Conservation (phyloP, 2,329 filamentous ascomycete species). For the Monilinia vaccinii-corymbosi region DNA sequence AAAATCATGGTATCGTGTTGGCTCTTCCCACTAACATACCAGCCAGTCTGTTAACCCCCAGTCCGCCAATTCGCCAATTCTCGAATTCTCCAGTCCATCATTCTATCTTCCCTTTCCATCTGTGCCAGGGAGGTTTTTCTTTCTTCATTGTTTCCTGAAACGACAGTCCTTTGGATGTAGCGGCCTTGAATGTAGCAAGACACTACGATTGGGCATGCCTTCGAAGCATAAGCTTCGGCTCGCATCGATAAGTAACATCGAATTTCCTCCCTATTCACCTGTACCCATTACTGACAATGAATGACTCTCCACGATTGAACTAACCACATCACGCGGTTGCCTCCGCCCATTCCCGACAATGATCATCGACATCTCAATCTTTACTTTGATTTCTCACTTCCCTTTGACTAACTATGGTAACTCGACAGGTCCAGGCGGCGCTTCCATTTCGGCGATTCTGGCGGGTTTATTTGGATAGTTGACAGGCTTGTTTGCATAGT, state of each 20-base stretch:
- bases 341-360: not conserved
- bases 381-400: no score
- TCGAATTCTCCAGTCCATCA: not conserved
- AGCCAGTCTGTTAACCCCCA: not conserved
- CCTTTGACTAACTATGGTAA: not conserved
- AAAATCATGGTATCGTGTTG: not conserved
- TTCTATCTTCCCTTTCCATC: not conserved
- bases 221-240: not conserved
- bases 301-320: not conserved
- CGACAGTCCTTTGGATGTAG: not conserved
- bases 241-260: not conserved
- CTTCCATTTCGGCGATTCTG: conserved; percentile 7
- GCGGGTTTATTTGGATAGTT: not conserved
- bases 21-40: not conserved
- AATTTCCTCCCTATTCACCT: not conserved
- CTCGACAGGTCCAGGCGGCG: not conserved
- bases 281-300: not conserved
- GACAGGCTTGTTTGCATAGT: not conserved
- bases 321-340: not conserved
- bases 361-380: not conserved
- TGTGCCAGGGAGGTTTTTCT: no score
- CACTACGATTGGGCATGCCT: not conserved
- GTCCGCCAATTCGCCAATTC: no score
- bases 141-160: not conserved
- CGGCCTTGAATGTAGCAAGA: not conserved